Conservation (phyloP, 2,329 filamentous ascomycete species). For the Hirsutella thompsonii region DNA sequence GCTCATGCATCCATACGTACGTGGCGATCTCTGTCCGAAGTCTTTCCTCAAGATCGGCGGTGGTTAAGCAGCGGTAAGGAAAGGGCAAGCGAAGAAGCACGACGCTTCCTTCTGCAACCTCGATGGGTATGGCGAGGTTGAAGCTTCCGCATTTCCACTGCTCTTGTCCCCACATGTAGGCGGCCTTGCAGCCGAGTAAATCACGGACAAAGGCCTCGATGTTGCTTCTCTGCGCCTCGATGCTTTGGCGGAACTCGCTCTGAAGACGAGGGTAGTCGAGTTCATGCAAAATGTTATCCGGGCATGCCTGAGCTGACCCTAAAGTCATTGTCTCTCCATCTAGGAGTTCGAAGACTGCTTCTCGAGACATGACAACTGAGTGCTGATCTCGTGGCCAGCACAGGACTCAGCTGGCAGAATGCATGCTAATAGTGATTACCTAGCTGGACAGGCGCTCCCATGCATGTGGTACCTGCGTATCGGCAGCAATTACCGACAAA, state of each 20-base stretch:
- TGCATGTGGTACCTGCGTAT: no score
- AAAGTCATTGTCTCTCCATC: neutral
- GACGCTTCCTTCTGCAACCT: slow-evolving; percentile 19
- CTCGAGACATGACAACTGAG: no score
- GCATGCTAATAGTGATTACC: no score
- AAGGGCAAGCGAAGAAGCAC: slow-evolving; percentile 1
- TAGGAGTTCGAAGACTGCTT: neutral
- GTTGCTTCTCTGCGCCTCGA: neutral
- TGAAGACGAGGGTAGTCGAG: neutral
- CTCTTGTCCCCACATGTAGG: neutral
- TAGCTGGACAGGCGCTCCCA: no score
- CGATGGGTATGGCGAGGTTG: slow-evolving; percentile 23
- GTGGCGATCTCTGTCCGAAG: slow-evolving; percentile 14
- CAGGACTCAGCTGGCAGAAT: no score
- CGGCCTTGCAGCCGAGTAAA: neutral
- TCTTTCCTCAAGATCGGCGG: slow-evolving; percentile 15
- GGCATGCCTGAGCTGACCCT: neutral
- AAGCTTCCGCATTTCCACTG: neutral
- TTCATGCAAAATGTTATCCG: neutral
- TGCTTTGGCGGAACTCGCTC: neutral
- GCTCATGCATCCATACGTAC: slow-evolving; percentile 14
- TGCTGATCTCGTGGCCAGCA: no score
- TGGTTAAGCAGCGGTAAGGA: neutral
- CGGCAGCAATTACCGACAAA: no score
- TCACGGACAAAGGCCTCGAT: neutral